phyloP scores from a whole-genome alignment of 2,329 filamentous ascomycete genomes.

The Aulographum hederae region DNA sequence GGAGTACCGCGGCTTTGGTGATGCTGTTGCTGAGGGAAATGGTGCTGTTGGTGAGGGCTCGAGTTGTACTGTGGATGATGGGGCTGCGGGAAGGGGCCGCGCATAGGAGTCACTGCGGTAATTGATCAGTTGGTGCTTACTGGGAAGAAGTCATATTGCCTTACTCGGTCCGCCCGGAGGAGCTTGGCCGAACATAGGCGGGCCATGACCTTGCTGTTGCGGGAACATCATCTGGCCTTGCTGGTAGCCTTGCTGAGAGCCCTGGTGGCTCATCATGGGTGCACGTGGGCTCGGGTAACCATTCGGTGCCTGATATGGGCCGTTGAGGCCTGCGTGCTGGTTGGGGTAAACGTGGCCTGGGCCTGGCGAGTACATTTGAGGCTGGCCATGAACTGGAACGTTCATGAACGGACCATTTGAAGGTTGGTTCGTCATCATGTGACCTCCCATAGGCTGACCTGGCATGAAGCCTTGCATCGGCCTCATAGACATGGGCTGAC shows the following conservation, averaged over 20 bases:
- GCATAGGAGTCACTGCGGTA: not conserved
- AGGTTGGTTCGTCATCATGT: slow-evolving; percentile 67
- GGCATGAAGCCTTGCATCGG: slow-evolving; percentile 62
- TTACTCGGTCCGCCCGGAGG: slow-evolving; percentile 52
- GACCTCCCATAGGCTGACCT: slow-evolving; percentile 46
- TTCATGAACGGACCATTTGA: slow-evolving; percentile 52
- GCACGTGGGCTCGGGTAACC: slow-evolving; percentile 85
- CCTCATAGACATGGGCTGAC: slow-evolving; percentile 48
- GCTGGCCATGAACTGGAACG: slow-evolving; percentile 50
- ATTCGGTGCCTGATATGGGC: slow-evolving; percentile 33
- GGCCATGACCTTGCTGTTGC: slow-evolving; percentile 42
- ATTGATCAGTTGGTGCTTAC: too few species aligned
- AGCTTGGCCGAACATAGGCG: slow-evolving; percentile 53
- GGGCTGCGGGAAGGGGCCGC: slow-evolving; percentile 16
- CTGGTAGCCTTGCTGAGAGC: slow-evolving; percentile 75
- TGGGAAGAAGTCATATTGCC: too few species aligned
- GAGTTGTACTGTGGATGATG: slow-evolving; percentile 22
- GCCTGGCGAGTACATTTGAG: slow-evolving; percentile 64
- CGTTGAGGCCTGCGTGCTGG: slow-evolving; percentile 25
- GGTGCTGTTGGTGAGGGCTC: slow-evolving; percentile 19
- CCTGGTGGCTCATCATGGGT: slow-evolving; percentile 87
- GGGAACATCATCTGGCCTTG: slow-evolving; percentile 51
- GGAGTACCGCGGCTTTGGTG: slow-evolving; percentile 19
- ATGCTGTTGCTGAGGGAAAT: slow-evolving; percentile 17
- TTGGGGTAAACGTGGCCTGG: slow-evolving; percentile 50